Evolutionary conservation across 495 filamentous ascomycete genomes (phyloP), one percentile per base, ranked within the genome.

Genomic region (Neurospora discreta): DNA sequence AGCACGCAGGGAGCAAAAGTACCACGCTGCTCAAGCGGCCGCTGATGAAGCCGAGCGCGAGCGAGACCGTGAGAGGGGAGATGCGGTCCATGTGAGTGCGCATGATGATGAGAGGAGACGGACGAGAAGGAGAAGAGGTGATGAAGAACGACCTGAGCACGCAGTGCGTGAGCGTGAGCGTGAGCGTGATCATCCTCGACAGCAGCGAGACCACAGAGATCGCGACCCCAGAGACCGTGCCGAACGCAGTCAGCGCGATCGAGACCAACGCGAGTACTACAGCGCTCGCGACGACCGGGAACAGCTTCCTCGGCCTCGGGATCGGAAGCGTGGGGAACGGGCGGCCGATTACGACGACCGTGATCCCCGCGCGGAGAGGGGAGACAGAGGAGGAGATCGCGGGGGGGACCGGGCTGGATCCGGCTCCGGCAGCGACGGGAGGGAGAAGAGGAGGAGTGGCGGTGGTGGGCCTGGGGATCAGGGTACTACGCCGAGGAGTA

Each of bases 401-500:
- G 74, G 70, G n/a, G 78, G 80, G 39, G 79, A 80, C n/a, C 80
- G 80, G 26, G 74, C 76, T 23, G 76, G 76, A 10, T 84, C 83
- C 3, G 84, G 84, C 23, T 60, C 52, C 18, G 84, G 83, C 8
- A 85, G 84, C 68, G 83, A 81, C 68, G 80, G 77, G 69, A 72
- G 80, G 58, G 75, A 78, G 70, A 84, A 75, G 74, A 75, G 77
- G 71, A 78, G 77, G 69, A 81, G 77, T 23, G 44, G 44, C 44
- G 71, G 68, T 60, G 80, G 74, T 69, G 78, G 76, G 52, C 84
- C 84, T 71, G 81, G 79, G 75, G 83, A 83, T 69, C 52, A 60
- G 1, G n/a, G 42, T 44, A 71, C 78, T 41, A 84, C 79, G 3
- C 85, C 86, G 70, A 77, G 86, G 60, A 86, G 83, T 74, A 87